Conservation (phyloP, 371 early-diverging fungal genomes). For the Dinochytrium kinnereticum region DNA sequence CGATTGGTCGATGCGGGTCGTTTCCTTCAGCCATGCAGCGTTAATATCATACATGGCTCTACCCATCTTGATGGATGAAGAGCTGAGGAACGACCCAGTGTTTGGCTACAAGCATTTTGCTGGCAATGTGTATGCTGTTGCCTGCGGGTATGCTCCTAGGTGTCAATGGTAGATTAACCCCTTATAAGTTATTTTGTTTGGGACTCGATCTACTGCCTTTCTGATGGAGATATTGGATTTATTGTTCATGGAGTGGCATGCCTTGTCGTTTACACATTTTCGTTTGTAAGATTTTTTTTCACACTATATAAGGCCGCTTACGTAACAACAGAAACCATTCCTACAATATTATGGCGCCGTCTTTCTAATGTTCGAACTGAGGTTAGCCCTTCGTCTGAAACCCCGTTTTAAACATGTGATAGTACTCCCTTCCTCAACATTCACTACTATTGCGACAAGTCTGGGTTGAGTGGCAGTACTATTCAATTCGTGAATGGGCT, state of each 20-base stretch:
- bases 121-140: constrained; percentile 77
- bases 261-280: constrained; percentile 73
- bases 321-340: constrained; percentile 70
- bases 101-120: constrained; percentile 77
- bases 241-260: constrained; percentile 83
- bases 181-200: constrained; percentile 84
- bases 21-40: constrained; percentile 62
- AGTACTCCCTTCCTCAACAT: constrained; percentile 91
- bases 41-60: constrained; percentile 60
- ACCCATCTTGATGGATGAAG: constrained; percentile 68
- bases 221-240: constrained; percentile 79
- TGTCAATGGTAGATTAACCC: neutral
- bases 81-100: constrained; percentile 68
- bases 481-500: constrained; percentile 83
- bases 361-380: constrained; percentile 87
- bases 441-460: constrained; percentile 84
- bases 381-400: neutral
- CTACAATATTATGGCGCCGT: constrained; percentile 84
- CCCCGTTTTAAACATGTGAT: neutral
- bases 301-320: neutral
- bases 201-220: constrained; percentile 79
- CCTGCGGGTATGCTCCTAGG: constrained; percentile 67
- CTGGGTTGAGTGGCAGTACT: constrained; percentile 59
- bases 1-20: constrained; percentile 79
- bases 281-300: constrained; percentile 64